Evolutionary conservation across 192 early-diverging fungal genomes (phyloP).

Genomic region (Podila verticillata): DNA sequence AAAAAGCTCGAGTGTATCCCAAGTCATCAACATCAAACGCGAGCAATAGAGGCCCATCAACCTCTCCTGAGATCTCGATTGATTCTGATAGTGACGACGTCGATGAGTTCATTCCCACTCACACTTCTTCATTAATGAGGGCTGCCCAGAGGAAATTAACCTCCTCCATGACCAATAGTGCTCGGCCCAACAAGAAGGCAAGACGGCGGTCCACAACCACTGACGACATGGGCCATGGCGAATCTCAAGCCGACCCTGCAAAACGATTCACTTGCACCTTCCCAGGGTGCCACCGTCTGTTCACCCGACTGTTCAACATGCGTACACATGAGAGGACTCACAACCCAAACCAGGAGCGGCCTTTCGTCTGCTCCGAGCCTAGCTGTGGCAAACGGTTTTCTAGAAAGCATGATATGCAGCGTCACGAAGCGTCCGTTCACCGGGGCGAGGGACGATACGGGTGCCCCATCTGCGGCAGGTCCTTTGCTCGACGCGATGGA

Average conservation of each 20-base stretch:
- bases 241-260: background rate
- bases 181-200: too few relatives aligned
- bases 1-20: too few relatives aligned
- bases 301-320: constrained; percentile 73
- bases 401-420: constrained; percentile 75
- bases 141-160: too few relatives aligned
- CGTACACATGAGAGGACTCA: constrained; percentile 69
- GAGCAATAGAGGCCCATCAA: too few relatives aligned
- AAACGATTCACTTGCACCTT: constrained; percentile 58
- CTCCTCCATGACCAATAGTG: too few relatives aligned
- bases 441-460: constrained; percentile 61
- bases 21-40: too few relatives aligned
- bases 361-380: constrained; percentile 55
- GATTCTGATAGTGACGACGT: too few relatives aligned
- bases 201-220: too few relatives aligned
- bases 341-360: constrained; percentile 66
- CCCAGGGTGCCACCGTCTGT: constrained; percentile 60
- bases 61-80: too few relatives aligned
- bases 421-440: constrained; percentile 70
- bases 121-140: too few relatives aligned
- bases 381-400: constrained; percentile 67
- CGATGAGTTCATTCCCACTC: too few relatives aligned
- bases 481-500: constrained; percentile 73
- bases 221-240: too few relatives aligned
- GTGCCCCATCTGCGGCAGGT: constrained; percentile 60